These are phyloP conservation scores for Nephelium lappaceum DNA, from an alignment of 345 rosid genomes.

Conservation along the genomic window DNA sequence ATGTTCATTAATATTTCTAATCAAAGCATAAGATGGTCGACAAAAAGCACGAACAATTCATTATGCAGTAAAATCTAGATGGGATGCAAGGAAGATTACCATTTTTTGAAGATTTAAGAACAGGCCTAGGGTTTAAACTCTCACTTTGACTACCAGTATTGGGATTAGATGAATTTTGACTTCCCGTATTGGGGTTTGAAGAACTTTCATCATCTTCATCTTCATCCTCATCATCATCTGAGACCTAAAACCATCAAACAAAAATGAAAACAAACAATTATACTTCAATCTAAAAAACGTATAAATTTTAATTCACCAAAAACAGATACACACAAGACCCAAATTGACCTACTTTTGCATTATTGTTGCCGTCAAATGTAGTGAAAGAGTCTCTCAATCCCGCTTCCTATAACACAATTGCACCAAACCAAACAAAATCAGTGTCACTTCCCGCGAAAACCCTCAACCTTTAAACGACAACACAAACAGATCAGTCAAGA, in stretches of 20 bases:
- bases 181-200: slow-evolving; percentile 58
- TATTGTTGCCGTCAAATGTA: slow-evolving; percentile 39
- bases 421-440: slow-evolving; percentile 23
- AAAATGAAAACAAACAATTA: not conserved
- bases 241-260: slow-evolving; percentile 33
- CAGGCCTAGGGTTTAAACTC: slow-evolving; percentile 41
- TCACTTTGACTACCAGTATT: slow-evolving; percentile 68
- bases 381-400: slow-evolving; percentile 54
- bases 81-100: slow-evolving; percentile 33
- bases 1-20: not conserved
- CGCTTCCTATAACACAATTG: slow-evolving; percentile 52
- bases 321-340: not conserved
- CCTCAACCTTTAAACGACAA: not conserved
- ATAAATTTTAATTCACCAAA: not conserved
- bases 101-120: slow-evolving; percentile 48
- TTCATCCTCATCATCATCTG: slow-evolving; percentile 61
- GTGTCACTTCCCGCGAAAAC: not conserved
- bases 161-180: slow-evolving; percentile 62
- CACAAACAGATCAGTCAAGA: not conserved
- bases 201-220: slow-evolving; percentile 60
- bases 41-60: not conserved
- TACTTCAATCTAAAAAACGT: not conserved
- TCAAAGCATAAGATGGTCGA: not conserved
- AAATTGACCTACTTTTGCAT: slow-evolving; percentile 52
- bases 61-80: not conserved